These are phyloP conservation scores for Gamsiella multidivaricata DNA, from an alignment of 192 early-diverging fungal genomes.

Conservation along the genomic window DNA sequence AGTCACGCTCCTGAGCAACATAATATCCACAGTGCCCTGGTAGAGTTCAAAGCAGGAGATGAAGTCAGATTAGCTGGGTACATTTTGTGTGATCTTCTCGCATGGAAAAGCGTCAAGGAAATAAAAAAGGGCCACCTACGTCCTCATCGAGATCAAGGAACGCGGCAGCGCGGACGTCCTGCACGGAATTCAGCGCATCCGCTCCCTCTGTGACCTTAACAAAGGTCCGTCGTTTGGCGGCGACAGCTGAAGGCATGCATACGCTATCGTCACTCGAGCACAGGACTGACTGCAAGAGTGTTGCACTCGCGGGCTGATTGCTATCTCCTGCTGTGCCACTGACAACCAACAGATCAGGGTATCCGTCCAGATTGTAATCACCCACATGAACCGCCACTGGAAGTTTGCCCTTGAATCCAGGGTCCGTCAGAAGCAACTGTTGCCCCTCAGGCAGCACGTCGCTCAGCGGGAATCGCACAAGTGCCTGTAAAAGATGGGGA, in stretches of 20 bases:
- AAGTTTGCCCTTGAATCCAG: conserved; percentile 60
- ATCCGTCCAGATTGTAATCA: conserved; percentile 92
- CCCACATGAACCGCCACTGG: conserved; percentile 71
- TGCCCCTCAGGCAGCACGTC: conserved; percentile 61
- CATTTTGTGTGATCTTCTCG: neutral
- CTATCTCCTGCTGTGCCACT: conserved; percentile 57
- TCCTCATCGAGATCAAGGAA: conserved; percentile 94
- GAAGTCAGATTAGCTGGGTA: neutral
- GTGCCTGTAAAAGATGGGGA: conserved; percentile 21
- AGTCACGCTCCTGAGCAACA: conserved; percentile 66
- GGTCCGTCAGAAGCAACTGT: conserved; percentile 54
- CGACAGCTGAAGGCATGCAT: conserved; percentile 58
- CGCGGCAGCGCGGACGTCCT: conserved; percentile 68
- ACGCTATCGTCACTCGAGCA: conserved; percentile 57
- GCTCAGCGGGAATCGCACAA: conserved; percentile 57
- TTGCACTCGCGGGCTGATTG: conserved; percentile 59
- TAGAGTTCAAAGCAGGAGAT: too few relatives aligned
- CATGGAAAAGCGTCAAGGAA: too few relatives aligned
- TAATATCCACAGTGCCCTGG: conserved; percentile 84
- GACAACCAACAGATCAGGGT: conserved; percentile 86
- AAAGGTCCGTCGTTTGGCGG: conserved; percentile 70
- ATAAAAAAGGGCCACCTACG: conserved; percentile 59
- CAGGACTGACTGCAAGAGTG: conserved; percentile 73
- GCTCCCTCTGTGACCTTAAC: conserved; percentile 72
- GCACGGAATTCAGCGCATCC: conserved; percentile 62